Evolutionary conservation across 192 early-diverging fungal genomes (phyloP).

Genomic region (Coemansia sp.): DNA sequence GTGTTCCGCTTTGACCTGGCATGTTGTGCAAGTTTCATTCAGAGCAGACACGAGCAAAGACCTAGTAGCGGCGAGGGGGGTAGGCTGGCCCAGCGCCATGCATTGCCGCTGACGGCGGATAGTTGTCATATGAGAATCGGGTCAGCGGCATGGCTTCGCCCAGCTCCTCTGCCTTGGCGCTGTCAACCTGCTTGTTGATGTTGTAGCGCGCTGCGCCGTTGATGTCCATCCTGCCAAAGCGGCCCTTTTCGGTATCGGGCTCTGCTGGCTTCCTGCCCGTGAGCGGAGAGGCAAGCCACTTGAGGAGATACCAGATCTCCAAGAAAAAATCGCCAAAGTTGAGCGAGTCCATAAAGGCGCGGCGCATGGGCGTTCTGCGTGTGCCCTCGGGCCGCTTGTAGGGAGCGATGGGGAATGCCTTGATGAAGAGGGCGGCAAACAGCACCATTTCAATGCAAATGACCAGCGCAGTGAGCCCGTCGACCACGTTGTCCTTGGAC

Average conservation of each 20-base stretch:
- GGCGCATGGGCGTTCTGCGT: slow-evolving; percentile 46
- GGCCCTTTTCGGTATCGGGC: slow-evolving; percentile 51
- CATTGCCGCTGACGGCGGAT: not conserved
- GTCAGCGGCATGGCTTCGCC: slow-evolving; percentile 41
- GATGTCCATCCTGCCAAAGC: slow-evolving; percentile 56
- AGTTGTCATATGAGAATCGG: slow-evolving; percentile 16
- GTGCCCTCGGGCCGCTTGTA: slow-evolving; percentile 40
- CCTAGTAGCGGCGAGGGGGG: not conserved
- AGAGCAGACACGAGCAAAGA: too few species aligned
- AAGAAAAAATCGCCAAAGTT: slow-evolving; percentile 54
- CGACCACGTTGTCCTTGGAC: slow-evolving; percentile 59
- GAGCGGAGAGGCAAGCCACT: slow-evolving; percentile 42
- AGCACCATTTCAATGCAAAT: slow-evolving; percentile 64
- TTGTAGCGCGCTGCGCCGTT: slow-evolving; percentile 50
- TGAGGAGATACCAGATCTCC: slow-evolving; percentile 51
- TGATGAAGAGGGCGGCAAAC: slow-evolving; percentile 56
- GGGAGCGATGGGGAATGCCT: slow-evolving; percentile 46
- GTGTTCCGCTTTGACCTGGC: not conserved
- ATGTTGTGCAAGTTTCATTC: too few species aligned
- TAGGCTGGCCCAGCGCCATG: not conserved
- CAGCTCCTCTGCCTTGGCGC: slow-evolving; percentile 18
- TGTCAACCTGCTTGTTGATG: slow-evolving; percentile 27
- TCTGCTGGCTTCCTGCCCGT: slow-evolving; percentile 26
- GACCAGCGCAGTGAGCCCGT: slow-evolving; percentile 58
- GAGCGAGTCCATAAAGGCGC: slow-evolving; percentile 53